A percentile compares a stretch with the other conserved stretches of the same genome.
Conservation (phyloP, 2,329 filamentous ascomycete species). For the Cladosporium colombiae region DNA sequence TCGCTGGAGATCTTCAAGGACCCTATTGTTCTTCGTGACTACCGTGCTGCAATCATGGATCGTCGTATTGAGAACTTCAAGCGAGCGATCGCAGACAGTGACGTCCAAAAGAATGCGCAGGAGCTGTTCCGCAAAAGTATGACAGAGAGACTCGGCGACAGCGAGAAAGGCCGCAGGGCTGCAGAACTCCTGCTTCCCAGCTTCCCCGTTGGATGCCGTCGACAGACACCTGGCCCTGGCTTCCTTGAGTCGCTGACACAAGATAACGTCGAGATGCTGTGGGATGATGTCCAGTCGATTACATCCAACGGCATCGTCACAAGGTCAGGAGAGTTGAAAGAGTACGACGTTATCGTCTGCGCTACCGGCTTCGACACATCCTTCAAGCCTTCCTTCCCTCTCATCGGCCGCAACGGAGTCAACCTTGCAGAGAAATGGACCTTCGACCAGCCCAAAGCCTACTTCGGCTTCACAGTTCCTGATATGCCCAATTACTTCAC, state of each 20-base stretch:
- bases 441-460: conserved; percentile 30
- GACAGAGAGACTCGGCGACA: conserved; percentile 9
- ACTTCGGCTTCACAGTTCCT: conserved; percentile 32
- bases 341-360: conserved; percentile 51
- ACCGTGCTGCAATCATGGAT: conserved; percentile 6
- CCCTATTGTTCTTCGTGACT: background rate
- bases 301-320: conserved; percentile 4
- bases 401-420: conserved; percentile 41
- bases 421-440: conserved; percentile 32
- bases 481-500: conserved; percentile 36
- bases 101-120: conserved; percentile 8
- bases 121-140: conserved; percentile 15
- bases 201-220: conserved; percentile 22
- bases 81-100: conserved; percentile 12
- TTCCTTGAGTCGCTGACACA: conserved; percentile 23
- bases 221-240: conserved; percentile 22
- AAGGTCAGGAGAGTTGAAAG: conserved; percentile 26
- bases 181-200: conserved; percentile 20
- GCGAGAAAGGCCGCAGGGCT: conserved; percentile 11
- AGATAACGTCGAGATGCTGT: conserved; percentile 22
- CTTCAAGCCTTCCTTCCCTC: conserved; percentile 36
- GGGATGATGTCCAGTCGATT: conserved; percentile 20
- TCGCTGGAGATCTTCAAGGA: conserved; percentile 4
- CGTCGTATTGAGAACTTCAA: conserved; percentile 14
- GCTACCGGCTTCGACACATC: conserved; percentile 44